Evolutionary conservation across 257 asterid genomes (phyloP), one percentile per base, ranked within the genome.

Genomic region (Penstemon newberryi): DNA sequence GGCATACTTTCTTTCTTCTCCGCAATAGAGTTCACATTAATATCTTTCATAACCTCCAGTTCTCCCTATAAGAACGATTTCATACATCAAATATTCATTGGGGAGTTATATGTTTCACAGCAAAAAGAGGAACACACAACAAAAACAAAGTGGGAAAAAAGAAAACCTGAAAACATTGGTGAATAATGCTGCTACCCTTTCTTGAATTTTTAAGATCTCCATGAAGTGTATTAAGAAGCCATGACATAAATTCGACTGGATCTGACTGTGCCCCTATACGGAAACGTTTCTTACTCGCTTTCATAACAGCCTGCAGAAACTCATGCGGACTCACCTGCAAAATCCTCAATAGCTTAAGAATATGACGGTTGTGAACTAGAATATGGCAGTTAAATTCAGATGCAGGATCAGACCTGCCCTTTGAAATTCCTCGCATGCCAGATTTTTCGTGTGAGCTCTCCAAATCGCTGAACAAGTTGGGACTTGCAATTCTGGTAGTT

Each of bases 301-400:
- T 86, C 97, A 91, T 94, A 56, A 94, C 96, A 9, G 96, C 96
- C 80, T 94, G 97, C 70, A 94, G 82, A 79, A 94, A 94, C 73
- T 94, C 97, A 70, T 94, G 99, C 1, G 99, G 97, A 78, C 99
- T 94, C 79, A 94, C 99, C 99, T 94, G 87, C 84, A 83, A 78
- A 72, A 56, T 54, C 42, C 49, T 61, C 50, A 19, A 9, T 9
- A 51, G 41, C 33, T 68, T 69, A 51, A 80, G 67, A 73, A 65
- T 36, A 70, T 67, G 75, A 58, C 59, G 46, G 55, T 47, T 46
- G 13, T 42, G 54, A 46, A 62, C 39, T 37, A 47, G 70, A 43
- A 60, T 12, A 47, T 25, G 36, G 13, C 51, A 46, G 6, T 51
- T 13, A 73, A 13, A n/a, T 67, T 13, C 45, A 19, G 50, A 45